Base-by-base conservation (phyloP, 495 filamentous ascomycete species). In the Amniculicola lignicola region DNA sequence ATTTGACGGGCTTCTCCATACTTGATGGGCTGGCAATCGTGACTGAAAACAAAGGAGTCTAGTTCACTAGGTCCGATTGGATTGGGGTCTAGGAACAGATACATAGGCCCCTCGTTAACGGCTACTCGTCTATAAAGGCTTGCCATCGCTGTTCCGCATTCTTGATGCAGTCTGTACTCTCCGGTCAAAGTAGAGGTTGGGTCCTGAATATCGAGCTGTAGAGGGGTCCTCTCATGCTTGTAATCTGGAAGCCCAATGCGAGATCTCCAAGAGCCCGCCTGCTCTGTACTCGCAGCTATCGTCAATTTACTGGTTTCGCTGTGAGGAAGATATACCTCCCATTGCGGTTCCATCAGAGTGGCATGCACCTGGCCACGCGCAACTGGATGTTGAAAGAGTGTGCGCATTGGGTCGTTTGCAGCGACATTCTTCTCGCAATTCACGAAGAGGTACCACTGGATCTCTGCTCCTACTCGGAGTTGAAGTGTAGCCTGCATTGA, bases 31-130 rank as follows among this genome's bases (percentile, higher is more conserved):
- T 72, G 59, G 39, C 74, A 77, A 6, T 80, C 71, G 5, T 74
- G 46, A 1, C 84, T 76, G 61, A 91, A 88, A 14, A 89, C 81
- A 61, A 82, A 91, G 1, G 63, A 62, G 65, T 92, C 87, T 2
- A 77, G 38, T 0, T 70, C 57, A 0, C 74, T 64, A 15, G 69
- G 49, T 2, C 76, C 75, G 10, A 75, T 68, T 31, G 72, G 75
- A 2, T 70, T 67, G 0, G 79, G 78, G 33, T 92, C 86, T 38
- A 86, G 71, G 67, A 89, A 89, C 16, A 91, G 69, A 54, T 78
- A 91, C 3, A 86, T 25, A 0, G 70, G 53, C 27, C 67, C 57
- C 4, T 55, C 45, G 4, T n/a, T n/a, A n/a, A n/a, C n/a, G n/a
- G 31, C 50, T 24, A 16, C 6, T 11, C 25, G 23, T 51, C 70